Evolutionary conservation across 1,139 yeast species (phyloP).

Genomic region (Zygosaccharomyces pseudobailii): DNA sequence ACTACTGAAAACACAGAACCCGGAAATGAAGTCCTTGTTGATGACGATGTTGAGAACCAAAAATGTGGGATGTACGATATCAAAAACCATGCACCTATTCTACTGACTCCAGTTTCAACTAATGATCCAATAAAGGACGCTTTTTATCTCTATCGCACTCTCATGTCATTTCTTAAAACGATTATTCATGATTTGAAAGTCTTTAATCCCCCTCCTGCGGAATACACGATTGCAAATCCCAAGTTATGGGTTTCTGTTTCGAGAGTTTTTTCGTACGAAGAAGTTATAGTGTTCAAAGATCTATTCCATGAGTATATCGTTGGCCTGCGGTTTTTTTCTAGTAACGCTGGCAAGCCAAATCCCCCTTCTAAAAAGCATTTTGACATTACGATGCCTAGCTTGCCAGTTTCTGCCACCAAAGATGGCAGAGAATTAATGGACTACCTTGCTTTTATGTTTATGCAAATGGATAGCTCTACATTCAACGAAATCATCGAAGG

Average conservation of each 20-base stretch:
- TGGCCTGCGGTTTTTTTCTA: constrained; percentile 72
- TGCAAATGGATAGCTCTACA: constrained; percentile 91
- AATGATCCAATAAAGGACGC: constrained; percentile 82
- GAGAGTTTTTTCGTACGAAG: constrained; percentile 76
- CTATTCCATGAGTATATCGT: constrained; percentile 80
- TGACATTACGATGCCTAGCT: constrained; percentile 74
- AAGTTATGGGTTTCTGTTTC: constrained; percentile 86
- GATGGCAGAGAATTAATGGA: constrained; percentile 97
- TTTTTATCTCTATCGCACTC: constrained; percentile 76
- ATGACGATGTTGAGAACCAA: constrained; percentile 22
- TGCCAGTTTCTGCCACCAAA: constrained; percentile 81
- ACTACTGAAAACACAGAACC: constrained; percentile 6
- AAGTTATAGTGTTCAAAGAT: constrained; percentile 67
- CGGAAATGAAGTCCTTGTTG: constrained; percentile 34
- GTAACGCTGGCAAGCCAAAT: constrained; percentile 40
- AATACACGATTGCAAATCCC: constrained; percentile 58
- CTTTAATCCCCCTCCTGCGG: constrained; percentile 83
- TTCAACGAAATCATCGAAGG: constrained; percentile 87
- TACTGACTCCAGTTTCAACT: constrained; percentile 39
- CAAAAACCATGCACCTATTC: constrained; percentile 45
- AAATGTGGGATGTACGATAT: constrained; percentile 45
- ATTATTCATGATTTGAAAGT: constrained; percentile 85
- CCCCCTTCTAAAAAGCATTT: constrained; percentile 38
- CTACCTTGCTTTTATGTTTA: constrained; percentile 87
- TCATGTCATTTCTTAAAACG: constrained; percentile 86